phyloP scores from a whole-genome alignment of 2,329 filamentous ascomycete genomes.

The Massarina eburnea region DNA sequence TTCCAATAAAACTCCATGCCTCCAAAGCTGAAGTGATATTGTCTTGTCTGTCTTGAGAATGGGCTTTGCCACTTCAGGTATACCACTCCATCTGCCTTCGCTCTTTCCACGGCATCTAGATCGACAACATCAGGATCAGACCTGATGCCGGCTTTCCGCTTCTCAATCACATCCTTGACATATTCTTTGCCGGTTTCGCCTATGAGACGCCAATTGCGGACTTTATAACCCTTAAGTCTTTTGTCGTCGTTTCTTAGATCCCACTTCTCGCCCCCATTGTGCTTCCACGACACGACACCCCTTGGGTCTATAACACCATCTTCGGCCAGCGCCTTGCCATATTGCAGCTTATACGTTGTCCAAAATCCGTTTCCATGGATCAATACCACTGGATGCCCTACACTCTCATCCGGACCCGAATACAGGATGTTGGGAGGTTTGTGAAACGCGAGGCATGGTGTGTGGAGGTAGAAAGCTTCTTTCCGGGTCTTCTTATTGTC shows the following conservation, averaged over 20 bases:
- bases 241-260: slow-evolving; percentile 10
- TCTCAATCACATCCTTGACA: slow-evolving; percentile 21
- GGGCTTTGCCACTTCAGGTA: slow-evolving; percentile 28
- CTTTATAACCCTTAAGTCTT: slow-evolving; percentile 31
- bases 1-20: slow-evolving; percentile 40
- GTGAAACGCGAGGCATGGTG: slow-evolving; percentile 33
- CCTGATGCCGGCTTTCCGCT: slow-evolving; percentile 13
- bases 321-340: slow-evolving; percentile 20
- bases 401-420: slow-evolving; percentile 15
- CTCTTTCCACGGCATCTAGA: neutral
- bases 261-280: slow-evolving; percentile 19
- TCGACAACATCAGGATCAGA: slow-evolving; percentile 18
- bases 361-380: slow-evolving; percentile 31
- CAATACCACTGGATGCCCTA: slow-evolving; percentile 17
- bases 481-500: neutral
- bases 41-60: slow-evolving; percentile 27
- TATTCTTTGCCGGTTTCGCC: slow-evolving; percentile 35
- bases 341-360: slow-evolving; percentile 33
- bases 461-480: slow-evolving; percentile 32
- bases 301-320: slow-evolving; percentile 30
- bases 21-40: slow-evolving; percentile 29
- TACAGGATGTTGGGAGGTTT: slow-evolving; percentile 33
- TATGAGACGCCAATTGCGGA: slow-evolving; percentile 33
- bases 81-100: slow-evolving; percentile 25
- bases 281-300: slow-evolving; percentile 27